These are phyloP conservation scores for Thalassiosira pacifica DNA, from an alignment of 352 stramenopile genomes.

Conservation along the genomic window DNA sequence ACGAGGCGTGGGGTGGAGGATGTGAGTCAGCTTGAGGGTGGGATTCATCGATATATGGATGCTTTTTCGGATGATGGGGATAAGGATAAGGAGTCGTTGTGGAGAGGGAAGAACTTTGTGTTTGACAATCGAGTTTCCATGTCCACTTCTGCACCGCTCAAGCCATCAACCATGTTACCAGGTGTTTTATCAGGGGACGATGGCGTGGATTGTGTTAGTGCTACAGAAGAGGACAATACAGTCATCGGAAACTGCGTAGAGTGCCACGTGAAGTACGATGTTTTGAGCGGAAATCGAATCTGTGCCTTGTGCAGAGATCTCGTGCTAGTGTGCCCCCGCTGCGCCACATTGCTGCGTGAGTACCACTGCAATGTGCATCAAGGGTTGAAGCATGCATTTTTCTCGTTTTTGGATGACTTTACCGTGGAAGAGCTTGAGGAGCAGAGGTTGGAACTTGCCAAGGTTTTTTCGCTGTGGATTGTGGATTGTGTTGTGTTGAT, in stretches of 20 bases:
- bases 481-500: background rate
- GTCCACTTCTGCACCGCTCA: constrained; percentile 22
- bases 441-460: constrained; percentile 28
- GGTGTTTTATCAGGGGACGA: too few relatives aligned
- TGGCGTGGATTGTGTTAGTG: too few relatives aligned
- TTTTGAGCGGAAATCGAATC: constrained; percentile 61
- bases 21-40: constrained; percentile 75
- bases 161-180: too few relatives aligned
- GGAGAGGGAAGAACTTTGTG: constrained; percentile 86
- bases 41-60: constrained; percentile 86
- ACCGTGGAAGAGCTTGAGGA: constrained; percentile 45
- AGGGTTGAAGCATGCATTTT: constrained; percentile 67
- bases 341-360: constrained; percentile 55
- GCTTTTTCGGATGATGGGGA: constrained; percentile 72
- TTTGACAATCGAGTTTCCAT: constrained; percentile 82
- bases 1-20: constrained; percentile 66
- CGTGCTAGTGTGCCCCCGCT: constrained; percentile 63
- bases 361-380: constrained; percentile 70
- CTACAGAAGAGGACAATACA: background rate
- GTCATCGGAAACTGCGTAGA: constrained; percentile 52
- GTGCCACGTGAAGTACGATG: constrained; percentile 52
- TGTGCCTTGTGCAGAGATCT: constrained; percentile 73
- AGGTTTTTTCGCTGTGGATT: constrained; percentile 1
- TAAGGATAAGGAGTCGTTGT: constrained; percentile 52
- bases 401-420: constrained; percentile 73